Evolutionary conservation across 176 grass and related monocot species (phyloP).

Genomic region (Ensete ventricosum): DNA sequence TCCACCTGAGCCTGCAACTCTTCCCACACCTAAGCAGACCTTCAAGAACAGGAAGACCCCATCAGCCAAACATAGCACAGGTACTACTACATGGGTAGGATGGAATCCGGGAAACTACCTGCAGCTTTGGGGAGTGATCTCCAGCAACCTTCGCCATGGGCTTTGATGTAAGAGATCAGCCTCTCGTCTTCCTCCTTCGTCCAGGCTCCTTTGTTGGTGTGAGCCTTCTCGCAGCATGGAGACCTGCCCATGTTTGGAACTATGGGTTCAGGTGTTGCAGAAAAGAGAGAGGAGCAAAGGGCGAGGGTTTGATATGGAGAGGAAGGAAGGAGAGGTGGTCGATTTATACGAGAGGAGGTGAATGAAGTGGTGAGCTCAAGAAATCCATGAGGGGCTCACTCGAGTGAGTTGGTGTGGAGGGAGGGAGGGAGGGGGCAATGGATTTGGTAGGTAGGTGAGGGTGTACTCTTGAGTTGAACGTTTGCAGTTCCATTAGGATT

Average conservation of each 20-base stretch:
- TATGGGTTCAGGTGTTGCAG: too few species aligned
- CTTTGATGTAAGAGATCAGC: conserved; percentile 62
- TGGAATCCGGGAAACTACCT: conserved; percentile 14
- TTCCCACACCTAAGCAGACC: conserved; percentile 4
- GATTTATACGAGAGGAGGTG: not conserved
- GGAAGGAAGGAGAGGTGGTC: not conserved
- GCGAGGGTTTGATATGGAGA: not conserved
- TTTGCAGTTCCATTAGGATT: not conserved
- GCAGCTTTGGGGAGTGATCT: conserved; percentile 78
- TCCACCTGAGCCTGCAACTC: conserved; percentile 11
- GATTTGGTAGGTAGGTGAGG: conserved; percentile 5
- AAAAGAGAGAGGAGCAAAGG: too few species aligned
- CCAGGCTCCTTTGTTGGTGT: conserved; percentile 95
- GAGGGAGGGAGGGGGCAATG: not conserved
- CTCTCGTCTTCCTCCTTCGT: conserved; percentile 86
- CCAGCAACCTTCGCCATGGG: conserved; percentile 79
- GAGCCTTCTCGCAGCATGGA: conserved; percentile 89
- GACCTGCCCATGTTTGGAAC: conserved; percentile 62
- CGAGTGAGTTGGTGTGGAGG: not conserved
- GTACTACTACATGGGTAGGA: too few species aligned
- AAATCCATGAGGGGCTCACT: not conserved
- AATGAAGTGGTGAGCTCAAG: not conserved
- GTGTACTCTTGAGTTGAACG: not conserved
- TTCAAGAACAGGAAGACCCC: not conserved
- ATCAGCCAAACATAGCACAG: too few species aligned